Evolutionary conservation across 495 filamentous ascomycete genomes (phyloP).

Genomic region (Daldinia caldariorum): DNA sequence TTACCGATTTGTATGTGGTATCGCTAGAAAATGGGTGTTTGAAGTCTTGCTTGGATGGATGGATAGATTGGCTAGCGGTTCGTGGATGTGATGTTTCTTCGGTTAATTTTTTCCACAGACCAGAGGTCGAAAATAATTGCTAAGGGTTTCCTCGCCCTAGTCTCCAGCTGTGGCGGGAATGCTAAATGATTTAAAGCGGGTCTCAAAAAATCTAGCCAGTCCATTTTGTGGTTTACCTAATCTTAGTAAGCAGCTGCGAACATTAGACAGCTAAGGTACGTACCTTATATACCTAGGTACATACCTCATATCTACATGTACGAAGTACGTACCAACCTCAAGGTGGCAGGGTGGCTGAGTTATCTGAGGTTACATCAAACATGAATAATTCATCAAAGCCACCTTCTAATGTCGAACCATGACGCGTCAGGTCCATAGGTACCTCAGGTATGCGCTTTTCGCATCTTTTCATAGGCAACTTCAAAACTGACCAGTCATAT

Average conservation of each 20-base stretch:
- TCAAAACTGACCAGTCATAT: slow-evolving; percentile 27
- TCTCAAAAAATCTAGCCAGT: neutral
- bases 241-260: too few species aligned
- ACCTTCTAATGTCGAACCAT: neutral
- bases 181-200: neutral
- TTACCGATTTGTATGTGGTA: slow-evolving; percentile 49
- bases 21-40: slow-evolving; percentile 47
- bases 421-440: too few species aligned
- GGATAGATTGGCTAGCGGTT: slow-evolving; percentile 34
- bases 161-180: neutral
- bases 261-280: too few species aligned
- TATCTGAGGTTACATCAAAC: too few species aligned
- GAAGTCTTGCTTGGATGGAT: slow-evolving; percentile 42
- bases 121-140: slow-evolving; percentile 40
- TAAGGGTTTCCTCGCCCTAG: slow-evolving; percentile 50
- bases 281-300: slow-evolving; percentile 2
- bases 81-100: slow-evolving; percentile 48
- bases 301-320: too few species aligned
- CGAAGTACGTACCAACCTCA: neutral
- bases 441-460: neutral
- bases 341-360: neutral
- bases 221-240: neutral
- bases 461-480: slow-evolving; percentile 12
- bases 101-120: slow-evolving; percentile 50
- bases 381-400: neutral